Evolutionary conservation across 2,329 filamentous ascomycete genomes (phyloP).

Genomic region (Coniochaeta sp.): DNA sequence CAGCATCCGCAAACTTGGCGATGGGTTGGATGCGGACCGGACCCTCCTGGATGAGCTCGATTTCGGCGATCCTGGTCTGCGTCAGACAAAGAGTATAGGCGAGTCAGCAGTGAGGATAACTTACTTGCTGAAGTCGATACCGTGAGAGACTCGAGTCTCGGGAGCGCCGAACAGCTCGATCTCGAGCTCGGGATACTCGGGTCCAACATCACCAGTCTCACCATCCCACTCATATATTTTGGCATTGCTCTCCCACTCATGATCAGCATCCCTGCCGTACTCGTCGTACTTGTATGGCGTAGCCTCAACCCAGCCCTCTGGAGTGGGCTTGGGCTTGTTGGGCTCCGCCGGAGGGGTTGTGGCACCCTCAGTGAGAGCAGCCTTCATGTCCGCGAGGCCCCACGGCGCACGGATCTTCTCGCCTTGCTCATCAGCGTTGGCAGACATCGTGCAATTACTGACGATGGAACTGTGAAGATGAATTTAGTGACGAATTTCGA

Average conservation of each 20-base stretch:
- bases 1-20: slow-evolving; percentile 62
- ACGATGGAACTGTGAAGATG: neutral
- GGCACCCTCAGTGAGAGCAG: slow-evolving; percentile 18
- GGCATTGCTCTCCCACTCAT: slow-evolving; percentile 46
- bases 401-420: neutral
- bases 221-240: slow-evolving; percentile 75
- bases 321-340: slow-evolving; percentile 13
- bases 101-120: slow-evolving; percentile 15
- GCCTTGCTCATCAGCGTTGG: neutral
- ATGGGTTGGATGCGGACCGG: slow-evolving; percentile 41
- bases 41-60: slow-evolving; percentile 52
- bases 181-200: slow-evolving; percentile 63
- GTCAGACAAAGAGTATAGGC: slow-evolving; percentile 13
- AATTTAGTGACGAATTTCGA: neutral
- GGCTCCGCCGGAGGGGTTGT: slow-evolving; percentile 1
- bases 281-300: slow-evolving; percentile 41
- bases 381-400: slow-evolving; percentile 17
- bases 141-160: slow-evolving; percentile 39
- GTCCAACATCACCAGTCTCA: slow-evolving; percentile 79
- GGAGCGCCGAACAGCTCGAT: slow-evolving; percentile 62
- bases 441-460: neutral
- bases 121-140: slow-evolving; percentile 58
- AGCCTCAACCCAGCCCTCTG: slow-evolving; percentile 36
- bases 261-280: slow-evolving; percentile 12
- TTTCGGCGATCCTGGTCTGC: slow-evolving; percentile 40